Evolutionary conservation across 208 protist species (phyloP).

Genomic region (Acanthamoeba lenticulata): DNA sequence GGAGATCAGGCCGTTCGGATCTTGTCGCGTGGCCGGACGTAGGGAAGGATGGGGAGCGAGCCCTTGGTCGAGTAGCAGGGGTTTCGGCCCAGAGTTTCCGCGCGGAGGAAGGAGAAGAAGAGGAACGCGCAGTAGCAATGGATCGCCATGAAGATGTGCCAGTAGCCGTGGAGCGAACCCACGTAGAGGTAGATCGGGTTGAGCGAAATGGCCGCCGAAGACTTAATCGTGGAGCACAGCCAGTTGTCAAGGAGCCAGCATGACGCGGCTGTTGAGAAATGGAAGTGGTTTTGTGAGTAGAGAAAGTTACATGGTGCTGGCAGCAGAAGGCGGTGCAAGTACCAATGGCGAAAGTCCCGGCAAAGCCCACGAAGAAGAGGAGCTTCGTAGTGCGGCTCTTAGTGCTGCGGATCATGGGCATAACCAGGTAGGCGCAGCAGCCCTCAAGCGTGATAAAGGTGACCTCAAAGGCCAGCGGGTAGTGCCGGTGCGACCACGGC

Average conservation of each 20-base stretch:
- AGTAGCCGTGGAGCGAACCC: not conserved
- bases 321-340: no score
- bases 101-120: not conserved
- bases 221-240: not conserved
- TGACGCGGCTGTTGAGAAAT: not conserved
- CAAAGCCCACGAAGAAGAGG: not conserved
- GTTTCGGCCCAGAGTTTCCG: not conserved
- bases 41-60: not conserved
- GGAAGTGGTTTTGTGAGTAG: not conserved
- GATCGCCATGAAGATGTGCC: constrained; percentile 14
- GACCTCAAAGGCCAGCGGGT: not conserved
- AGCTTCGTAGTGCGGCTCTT: not conserved
- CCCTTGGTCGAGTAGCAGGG: not conserved
- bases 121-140: not conserved
- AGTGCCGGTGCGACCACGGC: not conserved
- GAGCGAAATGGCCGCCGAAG: not conserved
- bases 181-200: not conserved
- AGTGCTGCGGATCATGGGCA: not conserved
- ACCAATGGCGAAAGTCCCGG: not conserved
- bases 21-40: not conserved
- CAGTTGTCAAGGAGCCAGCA: not conserved
- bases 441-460: not conserved
- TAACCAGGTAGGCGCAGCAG: not conserved
- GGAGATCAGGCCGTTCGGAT: not conserved
- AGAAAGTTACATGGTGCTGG: no score